Evolutionary conservation across 352 stramenopile species (phyloP), one percentile per base, ranked within the genome.

Genomic region (Phytophthora melonis): DNA sequence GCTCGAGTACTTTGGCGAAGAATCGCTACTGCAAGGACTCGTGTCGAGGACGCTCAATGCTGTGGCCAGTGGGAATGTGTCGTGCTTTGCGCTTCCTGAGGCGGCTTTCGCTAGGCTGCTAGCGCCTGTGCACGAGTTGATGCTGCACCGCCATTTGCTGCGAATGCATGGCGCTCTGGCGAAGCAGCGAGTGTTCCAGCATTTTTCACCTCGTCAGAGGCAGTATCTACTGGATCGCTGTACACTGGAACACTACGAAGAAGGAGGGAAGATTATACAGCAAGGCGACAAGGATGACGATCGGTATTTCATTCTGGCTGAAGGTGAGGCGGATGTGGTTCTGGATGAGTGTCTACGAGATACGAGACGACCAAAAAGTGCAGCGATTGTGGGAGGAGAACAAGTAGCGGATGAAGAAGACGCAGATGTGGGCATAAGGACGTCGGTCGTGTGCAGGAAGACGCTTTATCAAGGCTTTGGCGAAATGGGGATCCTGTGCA

Each of bases 401-500:
- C n/a, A 60, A 19, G 32, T 27, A 59, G 50, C 45, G 27, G 47
- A 66, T 8, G 53, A 72, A 4, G 58, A 43, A 0, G 57, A 57
- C 47, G 53, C 61, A 19, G 68, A 45, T 30, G 53, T 30, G 52
- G 58, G 49, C 14, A 49, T 79, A 0, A 60, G 58, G 32, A 73
- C 64, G n/a, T 84, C 82, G 2, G 63, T 82, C 18, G 73, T 91
- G 4, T 83, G 80, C 7, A 80, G 81, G 32, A 93, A 93, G 67
- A 79, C 78, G 11, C 47, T 86, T 49, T 93, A 86, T 39, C 78
- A 94, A 67, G 81, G 88, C 34, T 94, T 95, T 66, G 88, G 87
- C 2, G 88, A 95, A 52, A 95, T 95, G 88, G 88, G 87, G 5
- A 74, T 95, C 14, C 72, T 95, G 25, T 80, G 76, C 16, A 86